These are phyloP conservation scores for Stropharia rugosoannulata DNA, from an alignment of 768 basidiomycete genomes.

Conservation along the genomic window DNA sequence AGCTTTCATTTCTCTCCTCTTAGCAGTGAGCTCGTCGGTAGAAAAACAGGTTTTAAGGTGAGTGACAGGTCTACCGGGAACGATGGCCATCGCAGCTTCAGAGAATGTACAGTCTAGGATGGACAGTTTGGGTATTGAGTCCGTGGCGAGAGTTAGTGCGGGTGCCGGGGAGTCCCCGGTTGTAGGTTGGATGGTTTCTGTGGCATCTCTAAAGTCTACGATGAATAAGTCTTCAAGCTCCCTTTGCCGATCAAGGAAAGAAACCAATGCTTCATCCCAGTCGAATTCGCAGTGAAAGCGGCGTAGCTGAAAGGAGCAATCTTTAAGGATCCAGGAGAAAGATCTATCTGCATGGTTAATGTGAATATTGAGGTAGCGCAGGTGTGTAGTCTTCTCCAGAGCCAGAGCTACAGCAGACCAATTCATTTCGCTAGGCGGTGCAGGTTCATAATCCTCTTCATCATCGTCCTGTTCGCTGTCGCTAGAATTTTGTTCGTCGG, in stretches of 20 bases:
- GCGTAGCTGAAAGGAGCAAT: conserved; percentile 52
- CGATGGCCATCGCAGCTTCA: conserved; percentile 57
- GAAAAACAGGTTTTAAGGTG: conserved; percentile 73
- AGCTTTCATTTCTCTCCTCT: conserved; percentile 48
- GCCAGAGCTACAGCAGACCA: conserved; percentile 53
- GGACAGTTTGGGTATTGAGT: conserved; percentile 47
- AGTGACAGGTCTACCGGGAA: conserved; percentile 57
- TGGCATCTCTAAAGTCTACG: conserved; percentile 38
- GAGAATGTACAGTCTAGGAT: conserved; percentile 67
- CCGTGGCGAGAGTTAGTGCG: conserved; percentile 22
- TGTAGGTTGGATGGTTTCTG: conserved; percentile 21
- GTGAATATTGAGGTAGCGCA: conserved; percentile 55
- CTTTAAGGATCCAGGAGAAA: conserved; percentile 40
- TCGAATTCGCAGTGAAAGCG: conserved; percentile 65
- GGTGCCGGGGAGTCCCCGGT: conserved; percentile 15
- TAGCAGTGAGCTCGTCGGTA: conserved; percentile 42
- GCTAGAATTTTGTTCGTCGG: conserved; percentile 27
- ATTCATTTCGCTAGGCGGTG: conserved; percentile 30
- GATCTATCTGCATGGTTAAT: conserved; percentile 34
- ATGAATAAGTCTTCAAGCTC: conserved; percentile 50
- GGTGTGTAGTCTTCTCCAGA: conserved; percentile 41
- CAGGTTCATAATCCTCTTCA: conserved; percentile 20
- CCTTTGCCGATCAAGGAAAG: conserved; percentile 49
- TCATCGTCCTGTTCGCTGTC: conserved; percentile 28
- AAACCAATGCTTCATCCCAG: conserved; percentile 57